Evolutionary conservation across 306 rosid genomes (phyloP).

Genomic region (Cucurbita argyrosperma): DNA sequence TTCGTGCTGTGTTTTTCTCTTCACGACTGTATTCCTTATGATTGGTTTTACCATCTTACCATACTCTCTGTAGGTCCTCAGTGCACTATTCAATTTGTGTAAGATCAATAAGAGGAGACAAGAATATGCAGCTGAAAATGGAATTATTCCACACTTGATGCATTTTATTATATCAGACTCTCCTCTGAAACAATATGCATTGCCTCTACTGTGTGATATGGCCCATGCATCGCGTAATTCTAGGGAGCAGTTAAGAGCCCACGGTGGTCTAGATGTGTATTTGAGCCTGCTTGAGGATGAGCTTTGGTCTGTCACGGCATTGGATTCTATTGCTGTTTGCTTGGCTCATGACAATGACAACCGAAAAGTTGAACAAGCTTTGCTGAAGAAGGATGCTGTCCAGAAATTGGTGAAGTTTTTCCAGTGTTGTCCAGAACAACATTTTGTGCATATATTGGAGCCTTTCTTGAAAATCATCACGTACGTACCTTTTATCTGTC

Average conservation of each 20-base stretch:
- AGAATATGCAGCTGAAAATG: constrained; percentile 99
- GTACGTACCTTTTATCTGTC: constrained; percentile 21
- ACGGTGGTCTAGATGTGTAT: constrained; percentile 96
- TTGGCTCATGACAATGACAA: constrained; percentile 91
- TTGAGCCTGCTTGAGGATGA: constrained; percentile 94
- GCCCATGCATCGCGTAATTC: constrained; percentile 99
- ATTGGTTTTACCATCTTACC: not conserved
- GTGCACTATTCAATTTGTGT: constrained; percentile 88
- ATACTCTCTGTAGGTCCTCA: constrained; percentile 54
- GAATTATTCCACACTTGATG: constrained; percentile 97
- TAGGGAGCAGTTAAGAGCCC: constrained; percentile 96
- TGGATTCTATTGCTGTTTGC: constrained; percentile 95
- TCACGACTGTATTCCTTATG: not conserved
- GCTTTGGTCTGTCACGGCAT: constrained; percentile 87
- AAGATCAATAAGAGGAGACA: constrained; percentile 99
- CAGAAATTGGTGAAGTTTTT: constrained; percentile 94
- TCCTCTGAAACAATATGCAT: constrained; percentile 72
- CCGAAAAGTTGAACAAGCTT: constrained; percentile 86
- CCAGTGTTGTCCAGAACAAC: constrained; percentile 88
- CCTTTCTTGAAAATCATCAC: constrained; percentile 97
- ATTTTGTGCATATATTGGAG: constrained; percentile 93
- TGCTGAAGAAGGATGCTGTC: constrained; percentile 87
- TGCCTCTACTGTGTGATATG: constrained; percentile 95
- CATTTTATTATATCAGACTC: constrained; percentile 79
- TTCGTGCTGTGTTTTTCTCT: not conserved